phyloP scores from a whole-genome alignment of 2,329 filamentous ascomycete genomes.

The Talaromyces albobiverticillius region DNA sequence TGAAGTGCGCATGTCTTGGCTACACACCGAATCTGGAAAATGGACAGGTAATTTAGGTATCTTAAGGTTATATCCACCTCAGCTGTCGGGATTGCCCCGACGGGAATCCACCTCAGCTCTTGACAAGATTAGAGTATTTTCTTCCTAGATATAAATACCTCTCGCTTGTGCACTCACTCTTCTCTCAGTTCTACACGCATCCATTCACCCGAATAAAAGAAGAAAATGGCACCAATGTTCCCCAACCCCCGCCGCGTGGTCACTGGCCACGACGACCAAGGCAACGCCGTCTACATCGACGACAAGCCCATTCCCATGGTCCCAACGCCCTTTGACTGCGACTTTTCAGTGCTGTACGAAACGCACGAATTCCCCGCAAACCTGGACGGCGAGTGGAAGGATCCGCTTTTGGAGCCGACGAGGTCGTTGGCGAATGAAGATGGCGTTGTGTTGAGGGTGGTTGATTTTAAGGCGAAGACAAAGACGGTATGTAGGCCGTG shows the following conservation, averaged over 20 bases:
- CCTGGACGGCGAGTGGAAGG: constrained; percentile 4
- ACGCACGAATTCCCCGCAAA: constrained; percentile 7
- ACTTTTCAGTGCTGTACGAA: constrained; percentile 10
- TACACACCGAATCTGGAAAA: too few species aligned
- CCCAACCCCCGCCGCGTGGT: constrained; percentile 9
- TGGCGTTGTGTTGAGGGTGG: constrained; percentile 9
- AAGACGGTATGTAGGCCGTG: constrained; percentile 5
- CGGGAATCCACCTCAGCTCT: too few species aligned
- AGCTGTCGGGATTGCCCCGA: too few species aligned
- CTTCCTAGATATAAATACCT: too few species aligned
- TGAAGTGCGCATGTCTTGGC: too few species aligned
- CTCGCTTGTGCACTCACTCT: background rate
- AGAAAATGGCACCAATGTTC: constrained; percentile 4
- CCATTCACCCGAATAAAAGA: background rate
- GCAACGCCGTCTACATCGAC: constrained; percentile 2
- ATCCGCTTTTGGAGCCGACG: background rate
- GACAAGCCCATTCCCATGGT: constrained; percentile 1
- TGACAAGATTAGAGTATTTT: too few species aligned
- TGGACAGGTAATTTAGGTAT: too few species aligned
- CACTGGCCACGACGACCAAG: constrained; percentile 8
- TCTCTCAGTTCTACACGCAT: background rate
- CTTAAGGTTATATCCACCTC: too few species aligned
- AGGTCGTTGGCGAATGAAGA: constrained; percentile 1
- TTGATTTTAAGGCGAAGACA: constrained; percentile 7
- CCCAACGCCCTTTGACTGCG: background rate